These are phyloP conservation scores for Scutellaria barbata DNA, from an alignment of 257 asterid genomes.

Conservation along the genomic window DNA sequence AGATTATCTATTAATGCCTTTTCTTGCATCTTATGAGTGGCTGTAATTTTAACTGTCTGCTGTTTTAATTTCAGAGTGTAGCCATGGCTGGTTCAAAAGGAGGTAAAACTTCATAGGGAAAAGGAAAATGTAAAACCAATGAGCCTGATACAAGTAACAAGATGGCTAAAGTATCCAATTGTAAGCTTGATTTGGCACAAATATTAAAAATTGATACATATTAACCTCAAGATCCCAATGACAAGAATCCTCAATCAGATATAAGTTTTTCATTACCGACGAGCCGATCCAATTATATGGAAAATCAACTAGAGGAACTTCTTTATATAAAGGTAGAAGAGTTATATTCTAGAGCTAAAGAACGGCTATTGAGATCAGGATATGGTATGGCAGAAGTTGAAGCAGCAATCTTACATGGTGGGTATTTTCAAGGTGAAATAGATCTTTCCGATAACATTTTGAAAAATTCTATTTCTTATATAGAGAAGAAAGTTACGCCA, in stretches of 20 bases:
- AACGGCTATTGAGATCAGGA: slow-evolving; percentile 30
- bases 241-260: slow-evolving; percentile 4
- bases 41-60: background rate
- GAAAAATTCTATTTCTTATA: slow-evolving; percentile 26
- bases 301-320: slow-evolving; percentile 23
- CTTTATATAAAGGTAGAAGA: slow-evolving; percentile 22
- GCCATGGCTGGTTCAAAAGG: slow-evolving; percentile 34
- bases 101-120: slow-evolving; percentile 37
- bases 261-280: background rate
- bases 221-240: slow-evolving; percentile 8
- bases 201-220: background rate
- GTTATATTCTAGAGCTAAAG: slow-evolving; percentile 27
- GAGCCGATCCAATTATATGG: slow-evolving; percentile 1
- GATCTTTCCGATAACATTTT: slow-evolving; percentile 18
- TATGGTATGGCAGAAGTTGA: slow-evolving; percentile 22
- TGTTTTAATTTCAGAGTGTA: slow-evolving; percentile 27
- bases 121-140: slow-evolving; percentile 32
- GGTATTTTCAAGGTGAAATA: slow-evolving; percentile 11
- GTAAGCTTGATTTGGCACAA: slow-evolving; percentile 16
- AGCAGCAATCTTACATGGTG: slow-evolving; percentile 26
- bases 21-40: background rate
- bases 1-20: background rate
- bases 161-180: slow-evolving; percentile 26
- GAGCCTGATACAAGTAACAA: slow-evolving; percentile 16
- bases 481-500: background rate